Evolutionary conservation across 306 rosid species (phyloP), one percentile per base, ranked within the genome.

Genomic region (Datisca glomerata): DNA sequence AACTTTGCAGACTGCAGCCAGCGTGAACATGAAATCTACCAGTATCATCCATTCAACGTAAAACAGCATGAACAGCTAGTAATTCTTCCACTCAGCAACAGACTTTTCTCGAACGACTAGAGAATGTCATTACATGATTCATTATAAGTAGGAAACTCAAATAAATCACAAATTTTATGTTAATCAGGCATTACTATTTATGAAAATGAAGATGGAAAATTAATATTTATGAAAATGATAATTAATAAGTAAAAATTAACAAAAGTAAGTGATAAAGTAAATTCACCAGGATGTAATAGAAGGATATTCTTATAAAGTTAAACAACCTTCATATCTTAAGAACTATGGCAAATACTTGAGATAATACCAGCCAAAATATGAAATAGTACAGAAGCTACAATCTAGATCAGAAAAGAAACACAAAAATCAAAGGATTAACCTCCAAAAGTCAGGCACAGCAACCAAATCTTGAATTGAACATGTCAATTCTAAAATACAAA

Each of bases 341-440:
- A 52, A 43, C 48, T 58, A 50, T 27, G 45, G 43, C 42, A 16
- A 46, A 25, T 36, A 50, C 57, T 44, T 47, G 14, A 21, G 39
- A 37, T 18, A 18, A 50, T 43, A 40, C 49, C 59, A 37, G 21
- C 54, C 48, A 21, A 27, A 23, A 25, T n/a, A n/a, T n/a, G 50
- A 43, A 43, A 50, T 13, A 56, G 59, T 64, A 68, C 72, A 68
- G 32, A 18, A 43, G 16, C 47, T 53, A 53, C 63, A 55, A 37
- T 51, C 50, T 43, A 49, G 39, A 47, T 34, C 61, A 67, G 56
- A 43, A 41, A 14, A 48, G 63, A 32, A 49, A 64, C 42, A 55
- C 52, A 72, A 64, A 73, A 49, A 55, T 50, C 50, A 69, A 68
- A 37, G 65, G 57, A 35, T 39, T 35, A 68, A 68, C 75, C 80